These are phyloP conservation scores for Taiozyma sp. DNA, from an alignment of 1,139 yeast species.

Conservation along the genomic window DNA sequence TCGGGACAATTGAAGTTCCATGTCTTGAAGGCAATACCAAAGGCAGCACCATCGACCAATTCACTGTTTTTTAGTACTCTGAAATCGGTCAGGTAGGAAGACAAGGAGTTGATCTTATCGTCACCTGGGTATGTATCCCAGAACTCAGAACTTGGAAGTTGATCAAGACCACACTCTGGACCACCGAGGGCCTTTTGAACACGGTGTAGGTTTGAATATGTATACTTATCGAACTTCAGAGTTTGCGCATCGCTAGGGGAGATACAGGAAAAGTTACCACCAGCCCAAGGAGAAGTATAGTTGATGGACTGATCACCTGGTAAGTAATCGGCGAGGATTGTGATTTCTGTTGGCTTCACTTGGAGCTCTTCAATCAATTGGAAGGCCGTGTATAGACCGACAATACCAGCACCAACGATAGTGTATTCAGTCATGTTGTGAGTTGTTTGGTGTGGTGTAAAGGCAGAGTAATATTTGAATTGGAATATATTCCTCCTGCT, in stretches of 20 bases:
- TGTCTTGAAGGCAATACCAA: slow-evolving; percentile 50
- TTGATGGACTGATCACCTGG: slow-evolving; percentile 73
- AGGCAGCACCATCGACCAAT: slow-evolving; percentile 44
- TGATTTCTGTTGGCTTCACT: slow-evolving; percentile 42
- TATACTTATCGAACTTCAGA: slow-evolving; percentile 47
- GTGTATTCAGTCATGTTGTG: slow-evolving; percentile 13
- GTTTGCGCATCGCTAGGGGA: slow-evolving; percentile 53
- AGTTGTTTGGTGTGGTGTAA: neutral
- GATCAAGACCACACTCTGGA: slow-evolving; percentile 48
- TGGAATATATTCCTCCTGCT: neutral
- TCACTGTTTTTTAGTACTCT: slow-evolving; percentile 28
- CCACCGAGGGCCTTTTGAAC: slow-evolving; percentile 50
- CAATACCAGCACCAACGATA: slow-evolving; percentile 53
- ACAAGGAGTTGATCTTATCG: slow-evolving; percentile 40
- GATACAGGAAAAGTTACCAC: slow-evolving; percentile 62
- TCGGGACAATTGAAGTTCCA: slow-evolving; percentile 70
- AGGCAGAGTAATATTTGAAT: neutral
- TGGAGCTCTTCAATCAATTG: slow-evolving; percentile 41
- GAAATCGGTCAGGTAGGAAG: slow-evolving; percentile 42
- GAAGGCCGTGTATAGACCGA: slow-evolving; percentile 65
- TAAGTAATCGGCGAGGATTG: slow-evolving; percentile 55
- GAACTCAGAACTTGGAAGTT: slow-evolving; percentile 47
- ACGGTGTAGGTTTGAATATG: slow-evolving; percentile 43
- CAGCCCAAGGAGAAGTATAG: slow-evolving; percentile 80
- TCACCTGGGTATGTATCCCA: slow-evolving; percentile 46